These are phyloP conservation scores for Tricholoma furcatifolium DNA, from an alignment of 768 basidiomycete species.

Conservation along the genomic window DNA sequence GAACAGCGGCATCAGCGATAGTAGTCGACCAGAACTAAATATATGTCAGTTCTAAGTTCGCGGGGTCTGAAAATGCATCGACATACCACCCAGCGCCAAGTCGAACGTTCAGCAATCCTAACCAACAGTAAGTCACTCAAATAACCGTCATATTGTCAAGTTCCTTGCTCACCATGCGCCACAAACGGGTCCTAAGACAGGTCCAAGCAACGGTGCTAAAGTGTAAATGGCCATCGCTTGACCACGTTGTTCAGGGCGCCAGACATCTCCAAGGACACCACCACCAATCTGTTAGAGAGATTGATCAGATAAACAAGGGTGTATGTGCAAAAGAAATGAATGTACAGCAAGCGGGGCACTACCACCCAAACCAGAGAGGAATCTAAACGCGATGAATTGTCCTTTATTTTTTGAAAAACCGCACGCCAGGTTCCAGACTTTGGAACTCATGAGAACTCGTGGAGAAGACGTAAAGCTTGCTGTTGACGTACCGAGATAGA, in stretches of 20 bases:
- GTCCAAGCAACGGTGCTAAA: constrained; percentile 63
- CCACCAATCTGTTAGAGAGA: constrained; percentile 46
- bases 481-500: constrained; percentile 51
- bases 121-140: no score
- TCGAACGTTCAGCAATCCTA: constrained; percentile 57
- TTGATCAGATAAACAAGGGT: constrained; percentile 1
- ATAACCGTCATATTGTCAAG: neutral
- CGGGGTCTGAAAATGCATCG: neutral
- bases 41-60: neutral
- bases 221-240: constrained; percentile 66
- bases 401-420: constrained; percentile 59
- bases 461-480: neutral
- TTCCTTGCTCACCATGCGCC: constrained; percentile 49
- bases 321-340: constrained; percentile 36
- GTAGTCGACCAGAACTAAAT: constrained; percentile 65
- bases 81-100: constrained; percentile 73
- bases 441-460: neutral
- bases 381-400: constrained; percentile 66
- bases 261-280: constrained; percentile 64
- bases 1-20: constrained; percentile 54
- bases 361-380: constrained; percentile 70
- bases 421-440: constrained; percentile 63
- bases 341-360: constrained; percentile 64
- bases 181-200: constrained; percentile 60
- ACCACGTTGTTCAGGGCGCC: constrained; percentile 60